phyloP scores from a whole-genome alignment of 345 rosid species.

The Hibiscus mutabilis region DNA sequence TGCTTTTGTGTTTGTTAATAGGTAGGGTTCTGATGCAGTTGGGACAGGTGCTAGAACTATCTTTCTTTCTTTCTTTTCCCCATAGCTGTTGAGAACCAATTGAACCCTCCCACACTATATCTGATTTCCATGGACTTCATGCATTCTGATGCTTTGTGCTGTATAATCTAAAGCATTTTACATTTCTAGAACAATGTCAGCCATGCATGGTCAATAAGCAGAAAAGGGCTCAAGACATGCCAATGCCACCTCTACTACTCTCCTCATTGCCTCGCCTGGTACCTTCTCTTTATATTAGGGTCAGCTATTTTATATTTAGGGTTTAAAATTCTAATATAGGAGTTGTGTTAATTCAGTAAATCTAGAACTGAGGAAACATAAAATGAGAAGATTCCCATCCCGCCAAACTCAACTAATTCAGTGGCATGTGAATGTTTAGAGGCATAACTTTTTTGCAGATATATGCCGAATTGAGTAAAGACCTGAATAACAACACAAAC shows the following conservation, averaged over 20 bases:
- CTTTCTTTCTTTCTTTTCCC: not conserved
- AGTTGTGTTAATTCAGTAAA: no score
- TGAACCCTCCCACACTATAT: not conserved
- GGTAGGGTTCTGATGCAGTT: not conserved
- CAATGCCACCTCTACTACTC: not conserved
- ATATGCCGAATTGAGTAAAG: no score
- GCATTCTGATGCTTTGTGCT: not conserved
- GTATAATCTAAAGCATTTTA: not conserved
- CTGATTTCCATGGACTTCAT: not conserved
- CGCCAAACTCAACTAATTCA: no score
- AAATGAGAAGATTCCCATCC: no score
- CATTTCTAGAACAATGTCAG: not conserved
- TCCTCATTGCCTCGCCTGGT: not conserved
- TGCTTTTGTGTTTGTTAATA: not conserved
- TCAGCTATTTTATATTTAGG: no score
- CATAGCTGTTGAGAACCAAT: not conserved
- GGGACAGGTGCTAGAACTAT: not conserved
- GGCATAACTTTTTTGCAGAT: no score
- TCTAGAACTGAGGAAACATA: no score
- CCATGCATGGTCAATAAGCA: not conserved
- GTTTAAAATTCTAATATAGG: no score
- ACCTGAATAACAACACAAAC: no score
- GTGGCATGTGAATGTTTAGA: no score
- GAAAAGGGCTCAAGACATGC: not conserved
- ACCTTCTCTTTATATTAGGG: no score